Conservation (phyloP, 768 basidiomycete genomes). For the Mycena crocata region DNA sequence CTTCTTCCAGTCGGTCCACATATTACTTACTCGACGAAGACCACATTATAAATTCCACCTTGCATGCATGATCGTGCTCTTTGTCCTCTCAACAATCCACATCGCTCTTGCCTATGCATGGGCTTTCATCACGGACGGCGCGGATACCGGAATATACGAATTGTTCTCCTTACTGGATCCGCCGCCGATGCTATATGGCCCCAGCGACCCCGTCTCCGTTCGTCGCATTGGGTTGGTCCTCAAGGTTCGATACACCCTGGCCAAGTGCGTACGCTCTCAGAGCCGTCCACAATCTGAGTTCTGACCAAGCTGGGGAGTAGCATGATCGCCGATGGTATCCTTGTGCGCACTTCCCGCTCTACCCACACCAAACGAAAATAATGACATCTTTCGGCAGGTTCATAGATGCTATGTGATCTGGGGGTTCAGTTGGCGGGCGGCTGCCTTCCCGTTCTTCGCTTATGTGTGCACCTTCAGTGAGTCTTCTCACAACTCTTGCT, state of each 20-base stretch:
- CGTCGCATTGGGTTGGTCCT: background rate
- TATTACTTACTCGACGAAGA: background rate
- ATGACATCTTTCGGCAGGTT: background rate
- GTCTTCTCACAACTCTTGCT: background rate
- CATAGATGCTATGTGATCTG: slow-evolving; percentile 16
- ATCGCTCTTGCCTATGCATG: slow-evolving; percentile 18
- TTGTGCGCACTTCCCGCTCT: background rate
- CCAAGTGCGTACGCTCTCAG: background rate
- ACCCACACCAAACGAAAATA: background rate
- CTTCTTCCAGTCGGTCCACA: slow-evolving; percentile 5
- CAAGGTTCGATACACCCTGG: background rate
- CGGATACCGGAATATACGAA: slow-evolving; percentile 14
- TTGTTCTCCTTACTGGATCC: slow-evolving; percentile 15
- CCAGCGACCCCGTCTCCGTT: slow-evolving; percentile 5
- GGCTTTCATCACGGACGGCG: slow-evolving; percentile 21
- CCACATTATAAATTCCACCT: slow-evolving; percentile 7
- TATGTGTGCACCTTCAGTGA: background rate
- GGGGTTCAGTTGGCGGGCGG: background rate
- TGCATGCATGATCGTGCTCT: slow-evolving; percentile 13
- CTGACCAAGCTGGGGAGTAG: background rate
- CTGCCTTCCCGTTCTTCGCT: slow-evolving; percentile 1
- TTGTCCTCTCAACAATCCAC: slow-evolving; percentile 24
- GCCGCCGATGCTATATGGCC: background rate
- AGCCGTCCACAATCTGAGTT: background rate
- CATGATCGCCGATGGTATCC: background rate